Percentiles rank a stretch among this genome's conserved stretches.
phyloP scores from a whole-genome alignment of 768 basidiomycete genomes.

The Mycena vitilis region DNA sequence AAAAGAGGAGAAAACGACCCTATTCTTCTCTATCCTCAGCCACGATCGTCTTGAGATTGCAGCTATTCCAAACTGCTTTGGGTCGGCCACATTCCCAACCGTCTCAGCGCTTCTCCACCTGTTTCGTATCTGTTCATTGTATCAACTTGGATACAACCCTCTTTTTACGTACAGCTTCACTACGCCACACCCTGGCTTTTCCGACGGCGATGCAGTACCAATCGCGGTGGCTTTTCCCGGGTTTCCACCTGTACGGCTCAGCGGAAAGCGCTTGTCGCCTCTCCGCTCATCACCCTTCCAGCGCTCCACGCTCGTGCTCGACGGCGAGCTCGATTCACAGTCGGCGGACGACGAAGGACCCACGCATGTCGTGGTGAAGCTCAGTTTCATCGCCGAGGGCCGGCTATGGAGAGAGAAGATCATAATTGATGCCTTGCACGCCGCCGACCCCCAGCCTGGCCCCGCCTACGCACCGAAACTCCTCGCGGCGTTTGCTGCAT shows the following conservation, averaged over 20 bases:
- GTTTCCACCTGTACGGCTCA: slow-evolving; percentile 16
- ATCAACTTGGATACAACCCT: slow-evolving; percentile 30
- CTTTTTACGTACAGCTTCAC: slow-evolving; percentile 28
- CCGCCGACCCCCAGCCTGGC: not conserved
- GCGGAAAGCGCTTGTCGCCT: slow-evolving; percentile 20
- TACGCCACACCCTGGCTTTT: slow-evolving; percentile 20
- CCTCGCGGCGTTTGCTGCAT: slow-evolving; percentile 24
- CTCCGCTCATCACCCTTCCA: slow-evolving; percentile 26
- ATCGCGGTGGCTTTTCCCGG: slow-evolving; percentile 22
- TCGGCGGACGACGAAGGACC: slow-evolving; percentile 8
- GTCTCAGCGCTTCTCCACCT: slow-evolving; percentile 31
- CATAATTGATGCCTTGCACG: slow-evolving; percentile 21
- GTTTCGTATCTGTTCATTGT: slow-evolving; percentile 24
- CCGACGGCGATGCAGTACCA: slow-evolving; percentile 25
- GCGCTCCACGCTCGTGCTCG: slow-evolving; percentile 28
- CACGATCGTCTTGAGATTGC: slow-evolving; percentile 24
- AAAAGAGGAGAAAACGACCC: slow-evolving; percentile 24
- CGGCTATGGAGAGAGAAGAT: slow-evolving; percentile 27
- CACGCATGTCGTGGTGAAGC: slow-evolving; percentile 20
- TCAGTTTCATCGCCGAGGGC: slow-evolving; percentile 19
- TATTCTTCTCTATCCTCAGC: slow-evolving; percentile 31
- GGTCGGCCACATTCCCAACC: slow-evolving; percentile 12
- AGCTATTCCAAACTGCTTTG: slow-evolving; percentile 26
- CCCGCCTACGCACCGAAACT: slow-evolving; percentile 26
- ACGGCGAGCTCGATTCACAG: slow-evolving; percentile 26